These are phyloP conservation scores for Dendrobium nobile DNA, from an alignment of 106 monocot genomes.

Conservation along the genomic window DNA sequence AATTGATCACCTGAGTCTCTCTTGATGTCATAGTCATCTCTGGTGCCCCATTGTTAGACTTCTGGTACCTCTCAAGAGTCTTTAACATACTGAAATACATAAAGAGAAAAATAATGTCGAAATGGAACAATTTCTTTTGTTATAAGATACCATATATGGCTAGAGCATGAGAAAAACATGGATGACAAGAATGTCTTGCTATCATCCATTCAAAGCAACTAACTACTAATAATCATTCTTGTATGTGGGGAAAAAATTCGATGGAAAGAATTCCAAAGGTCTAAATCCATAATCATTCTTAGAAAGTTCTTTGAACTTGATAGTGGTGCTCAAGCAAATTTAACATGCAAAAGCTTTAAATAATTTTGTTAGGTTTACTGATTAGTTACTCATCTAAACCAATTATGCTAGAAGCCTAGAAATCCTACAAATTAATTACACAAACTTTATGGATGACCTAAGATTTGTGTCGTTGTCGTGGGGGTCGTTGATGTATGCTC, in stretches of 20 bases:
- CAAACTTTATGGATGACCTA: too few species aligned
- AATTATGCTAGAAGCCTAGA: too few species aligned
- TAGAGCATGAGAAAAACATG: not conserved
- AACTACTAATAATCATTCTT: not conserved
- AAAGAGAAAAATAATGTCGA: not conserved
- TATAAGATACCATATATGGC: not conserved
- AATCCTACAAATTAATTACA: too few species aligned
- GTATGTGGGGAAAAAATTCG: not conserved
- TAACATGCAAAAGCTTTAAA: too few species aligned
- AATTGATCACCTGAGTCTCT: not conserved
- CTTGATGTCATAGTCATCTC: not conserved
- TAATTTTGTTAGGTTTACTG: too few species aligned
- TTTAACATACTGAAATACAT: not conserved
- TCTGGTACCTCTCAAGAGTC: not conserved
- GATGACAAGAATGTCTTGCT: not conserved
- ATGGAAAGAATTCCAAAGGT: not conserved
- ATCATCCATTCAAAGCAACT: not conserved
- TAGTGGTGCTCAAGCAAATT: too few species aligned
- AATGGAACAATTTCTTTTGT: not conserved
- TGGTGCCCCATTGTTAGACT: not conserved
- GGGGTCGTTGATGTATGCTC: too few species aligned
- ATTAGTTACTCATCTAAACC: too few species aligned
- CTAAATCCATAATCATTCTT: not conserved
- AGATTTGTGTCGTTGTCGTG: too few species aligned
- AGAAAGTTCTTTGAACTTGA: not conserved